Base-by-base conservation (phyloP, 2,329 filamentous ascomycete genomes). In the Phialemonium atrogriseum region DNA sequence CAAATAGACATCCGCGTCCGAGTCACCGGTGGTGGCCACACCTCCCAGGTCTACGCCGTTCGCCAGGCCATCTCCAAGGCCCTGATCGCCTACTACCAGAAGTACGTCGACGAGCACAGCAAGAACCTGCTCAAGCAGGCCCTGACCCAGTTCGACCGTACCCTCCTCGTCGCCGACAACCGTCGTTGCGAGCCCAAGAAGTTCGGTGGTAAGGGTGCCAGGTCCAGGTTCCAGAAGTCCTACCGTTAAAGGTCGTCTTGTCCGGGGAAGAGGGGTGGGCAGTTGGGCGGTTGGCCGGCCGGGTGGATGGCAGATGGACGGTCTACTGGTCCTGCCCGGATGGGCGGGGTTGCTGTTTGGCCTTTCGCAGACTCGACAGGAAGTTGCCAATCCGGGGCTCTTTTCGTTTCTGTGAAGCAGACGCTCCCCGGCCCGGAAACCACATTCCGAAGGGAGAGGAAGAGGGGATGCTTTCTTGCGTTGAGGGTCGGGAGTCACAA, bases 91-190 rank as follows among this genome's bases (percentile, higher is more conserved):
- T 95, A 95, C 83, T 96, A 95, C 84, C 89, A 95, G 75, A 95
- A 98, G 79, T 98, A 81, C 73, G 86, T 96, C 69, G 91, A 98
- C 63, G 91, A 98, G 84, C 88, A 96, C 84, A 86, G 84, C 74
- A 98, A 98, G 84, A 95, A 96, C 80, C 77, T 87, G 70, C 79
- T 98, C 60, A 98, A 96, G 86, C 83, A 89, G 71, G 84, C 85
- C 51, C 80, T 98, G 53, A 84, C 89, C 59, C 79, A 87, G 66
- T 98, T 55, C 51, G 55, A 58, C 53, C 54, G 55, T 41, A 56
- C 49, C 62, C 82, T 98, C 51, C 84, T 98, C 60, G 91, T 98
- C 57, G 91, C 91, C 68, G 91, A 98, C 71, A 95, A 94, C 83
- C 84, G 91, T 68, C 85, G 91, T 56, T 91, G 86, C 69, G 91